Evolutionary conservation across 257 asterid species (phyloP), one percentile per base, ranked within the genome.

Genomic region (Cordia subcordata): DNA sequence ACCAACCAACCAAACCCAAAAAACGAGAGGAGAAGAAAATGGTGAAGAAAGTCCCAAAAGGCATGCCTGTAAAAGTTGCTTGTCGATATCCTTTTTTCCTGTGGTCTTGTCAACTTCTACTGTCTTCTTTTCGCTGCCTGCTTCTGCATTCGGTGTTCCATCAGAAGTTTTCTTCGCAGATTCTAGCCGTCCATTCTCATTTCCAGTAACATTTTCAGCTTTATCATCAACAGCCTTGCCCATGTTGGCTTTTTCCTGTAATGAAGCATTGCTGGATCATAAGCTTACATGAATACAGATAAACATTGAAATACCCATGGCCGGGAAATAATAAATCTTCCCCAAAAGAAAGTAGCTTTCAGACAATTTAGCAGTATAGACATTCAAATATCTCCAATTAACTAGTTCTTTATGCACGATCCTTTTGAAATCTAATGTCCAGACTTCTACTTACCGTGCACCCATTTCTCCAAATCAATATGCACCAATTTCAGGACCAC

Each of bases 11-110:
- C 40, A 58, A 35, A 46, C 63, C 17, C 20, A 11, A 57, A 55
- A 14, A 54, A 16, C 23, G 49, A 42, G 8, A 39, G 13, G 21
- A 46, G 22, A 62, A 18, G 38, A 53, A 22, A 53, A 15, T 57
- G 27, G 63, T 53, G 42, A 8, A 64, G 17, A 45, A 62, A 39
- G 49, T 51, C 49, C 49, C 11, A 8, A 38, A 74, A 16, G 71
- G 67, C 71, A 58, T 82, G 69, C 97, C 92, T 83, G 87, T 76
- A 88, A 69, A 55, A 92, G 81, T 50, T 82, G 87, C 79, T 85
- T 91, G 82, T 85, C 80, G 62, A 73, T 77, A 58, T 42, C 68
- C n/a, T 23, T 68, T 37, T 60, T 63, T 53, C 59, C 78, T 69
- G 47, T 67, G 53, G 66, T 58, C 79, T 69, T 81, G 61, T 74